Conservation (phyloP, 2,329 filamentous ascomycete genomes). For the Penicillium brevicompactum region DNA sequence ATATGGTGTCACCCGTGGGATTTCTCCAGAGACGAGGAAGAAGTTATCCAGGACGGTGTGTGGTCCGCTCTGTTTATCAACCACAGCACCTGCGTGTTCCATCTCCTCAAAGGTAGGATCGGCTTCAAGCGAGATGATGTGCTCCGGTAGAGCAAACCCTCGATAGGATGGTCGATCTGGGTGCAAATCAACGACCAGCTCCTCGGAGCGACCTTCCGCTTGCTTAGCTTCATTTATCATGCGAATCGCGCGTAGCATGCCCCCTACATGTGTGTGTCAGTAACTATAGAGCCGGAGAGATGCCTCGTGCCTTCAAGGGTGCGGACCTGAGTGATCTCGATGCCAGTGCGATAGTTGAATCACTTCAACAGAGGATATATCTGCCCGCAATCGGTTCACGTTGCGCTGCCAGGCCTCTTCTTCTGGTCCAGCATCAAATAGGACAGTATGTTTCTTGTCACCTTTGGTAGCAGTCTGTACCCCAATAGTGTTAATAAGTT, state of each 20-base stretch:
- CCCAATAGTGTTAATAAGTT: not conserved
- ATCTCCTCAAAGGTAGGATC: slow-evolving; percentile 57
- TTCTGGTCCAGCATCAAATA: slow-evolving; percentile 59
- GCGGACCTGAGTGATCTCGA: slow-evolving; percentile 56
- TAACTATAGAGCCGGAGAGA: not conserved
- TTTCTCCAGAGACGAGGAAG: slow-evolving; percentile 58
- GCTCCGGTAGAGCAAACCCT: slow-evolving; percentile 46
- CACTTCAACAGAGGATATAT: slow-evolving; percentile 49
- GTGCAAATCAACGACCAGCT: slow-evolving; percentile 54
- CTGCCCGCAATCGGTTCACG: slow-evolving; percentile 45
- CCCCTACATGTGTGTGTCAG: slow-evolving; percentile 34
- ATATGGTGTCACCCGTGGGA: slow-evolving; percentile 53
- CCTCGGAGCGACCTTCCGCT: slow-evolving; percentile 16
- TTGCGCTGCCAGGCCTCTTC: slow-evolving; percentile 56
- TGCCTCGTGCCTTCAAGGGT: not conserved
- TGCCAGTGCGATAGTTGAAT: slow-evolving; percentile 59
- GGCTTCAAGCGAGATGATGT: slow-evolving; percentile 54
- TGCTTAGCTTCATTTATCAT: slow-evolving; percentile 50
- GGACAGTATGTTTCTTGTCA: slow-evolving; percentile 47
- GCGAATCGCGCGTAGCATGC: slow-evolving; percentile 52
- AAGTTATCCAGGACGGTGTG: slow-evolving; percentile 54
- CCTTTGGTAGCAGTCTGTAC: slow-evolving; percentile 51
- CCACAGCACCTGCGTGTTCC: slow-evolving; percentile 41
- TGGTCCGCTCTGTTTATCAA: slow-evolving; percentile 42
- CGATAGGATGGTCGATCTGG: slow-evolving; percentile 55